Evolutionary conservation across 1,139 yeast species (phyloP).

Genomic region (Saccharomyces hybrid): DNA sequence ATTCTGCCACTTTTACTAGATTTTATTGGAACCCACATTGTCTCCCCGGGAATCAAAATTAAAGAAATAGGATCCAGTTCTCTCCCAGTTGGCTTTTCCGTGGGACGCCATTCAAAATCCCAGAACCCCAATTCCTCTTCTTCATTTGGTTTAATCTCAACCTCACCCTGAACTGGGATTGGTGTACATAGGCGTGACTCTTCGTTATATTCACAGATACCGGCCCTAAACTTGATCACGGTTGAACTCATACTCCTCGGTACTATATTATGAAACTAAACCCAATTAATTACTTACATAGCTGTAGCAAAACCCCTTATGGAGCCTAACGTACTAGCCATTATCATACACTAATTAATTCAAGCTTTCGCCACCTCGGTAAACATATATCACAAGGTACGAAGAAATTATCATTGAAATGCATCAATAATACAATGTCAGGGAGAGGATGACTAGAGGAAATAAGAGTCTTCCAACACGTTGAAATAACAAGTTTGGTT

Average conservation of each 20-base stretch:
- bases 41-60: conserved; percentile 88
- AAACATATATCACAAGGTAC: not conserved
- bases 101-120: conserved; percentile 56
- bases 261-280: too few relatives aligned
- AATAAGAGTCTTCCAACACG: too few relatives aligned
- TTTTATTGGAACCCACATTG: conserved; percentile 66
- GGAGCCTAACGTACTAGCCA: too few relatives aligned
- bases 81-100: conserved; percentile 35
- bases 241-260: conserved; percentile 20
- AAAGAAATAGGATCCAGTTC: conserved; percentile 54
- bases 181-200: conserved; percentile 69
- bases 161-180: conserved; percentile 64
- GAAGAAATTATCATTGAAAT: not conserved
- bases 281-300: too few relatives aligned
- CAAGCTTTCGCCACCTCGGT: conserved; percentile 5
- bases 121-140: conserved; percentile 42
- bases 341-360: too few relatives aligned
- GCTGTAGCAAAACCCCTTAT: too few relatives aligned
- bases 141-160: conserved; percentile 50
- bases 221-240: conserved; percentile 66
- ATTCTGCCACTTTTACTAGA: conserved; percentile 82
- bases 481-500: too few relatives aligned
- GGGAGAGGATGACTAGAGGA: not conserved
- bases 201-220: conserved; percentile 69
- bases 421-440: too few relatives aligned